A percentile compares a stretch with the other conserved stretches of the same genome.
Evolutionary conservation across 306 rosid genomes (phyloP).

Genomic region (Prosopis cineraria): DNA sequence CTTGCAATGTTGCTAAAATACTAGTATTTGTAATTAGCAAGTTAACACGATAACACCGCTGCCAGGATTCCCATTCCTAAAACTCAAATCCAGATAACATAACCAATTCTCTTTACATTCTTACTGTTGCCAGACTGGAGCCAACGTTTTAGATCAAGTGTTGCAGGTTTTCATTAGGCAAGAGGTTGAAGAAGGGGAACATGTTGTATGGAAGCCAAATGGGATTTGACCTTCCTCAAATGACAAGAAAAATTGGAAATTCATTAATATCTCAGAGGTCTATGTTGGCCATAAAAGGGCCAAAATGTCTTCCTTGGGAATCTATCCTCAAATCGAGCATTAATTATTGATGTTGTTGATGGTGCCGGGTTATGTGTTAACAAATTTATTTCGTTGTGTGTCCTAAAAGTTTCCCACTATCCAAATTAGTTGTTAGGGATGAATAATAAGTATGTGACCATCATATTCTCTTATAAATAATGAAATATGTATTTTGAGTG

Average conservation of each 20-base stretch:
- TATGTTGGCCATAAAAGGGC: conserved; percentile 74
- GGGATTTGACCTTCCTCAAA: conserved; percentile 72
- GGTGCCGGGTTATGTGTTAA: conserved; percentile 63
- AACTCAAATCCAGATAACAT: conserved; percentile 22
- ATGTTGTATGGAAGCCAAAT: conserved; percentile 85
- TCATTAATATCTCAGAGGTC: conserved; percentile 79
- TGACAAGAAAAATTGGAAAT: conserved; percentile 73
- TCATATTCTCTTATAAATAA: not conserved
- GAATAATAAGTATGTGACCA: not conserved
- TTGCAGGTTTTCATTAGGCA: conserved; percentile 70
- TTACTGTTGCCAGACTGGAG: conserved; percentile 65
- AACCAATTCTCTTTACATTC: conserved; percentile 12
- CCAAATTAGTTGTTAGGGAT: conserved; percentile 21
- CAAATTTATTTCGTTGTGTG: conserved; percentile 4
- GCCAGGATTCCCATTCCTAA: conserved; percentile 19
- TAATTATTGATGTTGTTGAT: conserved; percentile 61
- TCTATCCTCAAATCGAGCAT: conserved; percentile 82
- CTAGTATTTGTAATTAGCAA: not conserved
- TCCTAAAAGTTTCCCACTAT: conserved; percentile 1
- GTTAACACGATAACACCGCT: not conserved
- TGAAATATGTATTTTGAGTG: too few relatives aligned
- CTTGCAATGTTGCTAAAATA: not conserved
- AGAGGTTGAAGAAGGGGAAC: conserved; percentile 91
- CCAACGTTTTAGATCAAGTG: conserved; percentile 74
- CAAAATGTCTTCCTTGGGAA: conserved; percentile 53